phyloP scores from a whole-genome alignment of 352 stramenopile genomes.

The Phytopythium vexans region DNA sequence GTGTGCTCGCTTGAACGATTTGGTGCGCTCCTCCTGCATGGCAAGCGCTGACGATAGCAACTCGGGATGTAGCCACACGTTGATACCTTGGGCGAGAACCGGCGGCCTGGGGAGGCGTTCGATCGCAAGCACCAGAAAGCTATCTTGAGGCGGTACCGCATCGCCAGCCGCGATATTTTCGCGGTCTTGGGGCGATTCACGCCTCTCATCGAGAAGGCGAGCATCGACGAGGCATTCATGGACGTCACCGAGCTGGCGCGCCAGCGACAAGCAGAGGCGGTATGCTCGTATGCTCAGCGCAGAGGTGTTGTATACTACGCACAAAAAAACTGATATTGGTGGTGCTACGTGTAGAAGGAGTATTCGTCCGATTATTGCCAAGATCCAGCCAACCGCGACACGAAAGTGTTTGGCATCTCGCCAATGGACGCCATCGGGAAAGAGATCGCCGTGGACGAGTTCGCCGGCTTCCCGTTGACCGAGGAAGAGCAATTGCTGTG shows the following conservation, averaged over 20 bases:
- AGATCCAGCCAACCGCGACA: slow-evolving; percentile 50
- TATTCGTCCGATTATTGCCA: slow-evolving; percentile 64
- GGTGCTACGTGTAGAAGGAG: slow-evolving; percentile 20
- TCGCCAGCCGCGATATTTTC: slow-evolving; percentile 81
- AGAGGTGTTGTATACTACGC: not conserved
- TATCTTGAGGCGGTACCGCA: slow-evolving; percentile 71
- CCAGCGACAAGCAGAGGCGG: slow-evolving; percentile 46
- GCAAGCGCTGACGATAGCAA: not conserved
- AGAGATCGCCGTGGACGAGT: slow-evolving; percentile 17
- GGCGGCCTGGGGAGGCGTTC: slow-evolving; percentile 49
- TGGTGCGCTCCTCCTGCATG: slow-evolving; percentile 7
- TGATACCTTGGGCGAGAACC: slow-evolving; percentile 77
- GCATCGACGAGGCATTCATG: slow-evolving; percentile 83
- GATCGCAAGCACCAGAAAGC: slow-evolving; percentile 81
- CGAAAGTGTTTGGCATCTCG: slow-evolving; percentile 69
- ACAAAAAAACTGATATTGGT: slow-evolving; percentile 5
- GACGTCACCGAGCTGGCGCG: slow-evolving; percentile 68
- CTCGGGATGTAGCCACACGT: slow-evolving; percentile 59
- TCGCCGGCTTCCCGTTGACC: slow-evolving; percentile 52
- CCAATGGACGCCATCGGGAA: slow-evolving; percentile 28
- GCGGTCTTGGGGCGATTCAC: slow-evolving; percentile 48
- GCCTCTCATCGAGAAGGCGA: slow-evolving; percentile 63
- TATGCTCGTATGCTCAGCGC: slow-evolving; percentile 7
- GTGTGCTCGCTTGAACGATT: slow-evolving; percentile 21
- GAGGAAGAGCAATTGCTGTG: slow-evolving; percentile 63